phyloP scores from a whole-genome alignment of 2,329 filamentous ascomycete genomes.

The Colletotrichum sp. region DNA sequence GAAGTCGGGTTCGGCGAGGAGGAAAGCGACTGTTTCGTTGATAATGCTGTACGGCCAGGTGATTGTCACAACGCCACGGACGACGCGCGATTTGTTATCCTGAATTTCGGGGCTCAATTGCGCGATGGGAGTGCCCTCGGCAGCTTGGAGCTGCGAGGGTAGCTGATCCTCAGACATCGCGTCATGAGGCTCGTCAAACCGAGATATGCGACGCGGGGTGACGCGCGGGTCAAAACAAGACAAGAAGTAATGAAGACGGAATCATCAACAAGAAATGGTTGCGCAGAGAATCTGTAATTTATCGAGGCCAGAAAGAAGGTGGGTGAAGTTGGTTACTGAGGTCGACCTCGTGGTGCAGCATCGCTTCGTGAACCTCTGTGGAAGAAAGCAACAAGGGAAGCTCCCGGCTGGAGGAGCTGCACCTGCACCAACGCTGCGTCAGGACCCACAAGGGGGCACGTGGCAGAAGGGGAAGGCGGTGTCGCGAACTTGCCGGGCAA shows the following conservation, averaged over 20 bases:
- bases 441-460: background rate
- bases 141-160: slow-evolving; percentile 21
- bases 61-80: slow-evolving; percentile 80
- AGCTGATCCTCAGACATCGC: slow-evolving; percentile 17
- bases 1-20: slow-evolving; percentile 85
- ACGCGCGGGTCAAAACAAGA: background rate
- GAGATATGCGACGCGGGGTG: background rate
- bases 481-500: background rate
- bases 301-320: background rate
- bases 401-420: slow-evolving; percentile 7
- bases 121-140: slow-evolving; percentile 54
- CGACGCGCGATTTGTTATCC: slow-evolving; percentile 42
- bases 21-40: slow-evolving; percentile 74
- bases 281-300: background rate
- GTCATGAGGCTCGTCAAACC: slow-evolving; percentile 11
- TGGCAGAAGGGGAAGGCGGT: background rate
- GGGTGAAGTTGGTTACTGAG: background rate
- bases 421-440: background rate
- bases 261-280: background rate
- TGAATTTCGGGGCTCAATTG: slow-evolving; percentile 55
- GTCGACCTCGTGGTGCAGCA: background rate
- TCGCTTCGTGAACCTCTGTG: background rate
- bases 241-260: background rate
- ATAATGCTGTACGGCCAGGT: slow-evolving; percentile 91
- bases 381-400: slow-evolving; percentile 15